A percentile compares a stretch with the other conserved stretches of the same genome.
phyloP scores from a whole-genome alignment of 2,329 filamentous ascomycete species.

The Aureobasidium sp. region DNA sequence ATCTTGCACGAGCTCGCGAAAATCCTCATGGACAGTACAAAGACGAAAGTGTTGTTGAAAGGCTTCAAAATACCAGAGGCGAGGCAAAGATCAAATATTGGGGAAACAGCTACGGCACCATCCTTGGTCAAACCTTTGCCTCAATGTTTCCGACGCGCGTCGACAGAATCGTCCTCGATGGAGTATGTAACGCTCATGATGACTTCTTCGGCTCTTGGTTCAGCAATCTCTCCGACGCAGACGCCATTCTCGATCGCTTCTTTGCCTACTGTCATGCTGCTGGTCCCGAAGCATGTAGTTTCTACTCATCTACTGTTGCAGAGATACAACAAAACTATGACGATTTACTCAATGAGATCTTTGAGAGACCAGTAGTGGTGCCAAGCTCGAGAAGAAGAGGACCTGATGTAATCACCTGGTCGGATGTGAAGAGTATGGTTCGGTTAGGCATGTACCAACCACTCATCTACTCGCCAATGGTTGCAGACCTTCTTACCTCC shows the following conservation, averaged over 20 bases:
- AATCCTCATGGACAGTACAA: not conserved
- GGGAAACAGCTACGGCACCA: conserved; percentile 41
- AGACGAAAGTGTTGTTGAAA: not conserved
- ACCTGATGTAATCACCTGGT: conserved; percentile 32
- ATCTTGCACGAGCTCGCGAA: not conserved
- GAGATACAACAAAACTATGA: conserved; percentile 31
- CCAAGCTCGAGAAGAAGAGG: conserved; percentile 29
- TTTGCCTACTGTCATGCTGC: conserved; percentile 49
- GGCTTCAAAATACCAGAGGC: not conserved
- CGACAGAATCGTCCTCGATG: conserved; percentile 38
- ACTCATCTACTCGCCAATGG: conserved; percentile 23
- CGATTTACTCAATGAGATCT: conserved; percentile 35
- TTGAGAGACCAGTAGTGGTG: conserved; percentile 38
- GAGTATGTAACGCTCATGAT: conserved; percentile 39
- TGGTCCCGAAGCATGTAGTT: conserved; percentile 38
- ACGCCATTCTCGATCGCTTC: conserved; percentile 48
- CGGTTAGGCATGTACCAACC: conserved; percentile 33
- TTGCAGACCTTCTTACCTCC: conserved; percentile 28
- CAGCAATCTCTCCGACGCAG: conserved; percentile 45
- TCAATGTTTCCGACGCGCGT: conserved; percentile 40
- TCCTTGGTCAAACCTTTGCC: conserved; percentile 42
- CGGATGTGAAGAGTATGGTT: conserved; percentile 30
- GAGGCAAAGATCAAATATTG: conserved; percentile 28
- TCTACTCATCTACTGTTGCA: conserved; percentile 30
- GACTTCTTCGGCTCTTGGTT: conserved; percentile 46